Base-by-base conservation (phyloP, 2,329 filamentous ascomycete species). In the Sclerotinia minor region DNA sequence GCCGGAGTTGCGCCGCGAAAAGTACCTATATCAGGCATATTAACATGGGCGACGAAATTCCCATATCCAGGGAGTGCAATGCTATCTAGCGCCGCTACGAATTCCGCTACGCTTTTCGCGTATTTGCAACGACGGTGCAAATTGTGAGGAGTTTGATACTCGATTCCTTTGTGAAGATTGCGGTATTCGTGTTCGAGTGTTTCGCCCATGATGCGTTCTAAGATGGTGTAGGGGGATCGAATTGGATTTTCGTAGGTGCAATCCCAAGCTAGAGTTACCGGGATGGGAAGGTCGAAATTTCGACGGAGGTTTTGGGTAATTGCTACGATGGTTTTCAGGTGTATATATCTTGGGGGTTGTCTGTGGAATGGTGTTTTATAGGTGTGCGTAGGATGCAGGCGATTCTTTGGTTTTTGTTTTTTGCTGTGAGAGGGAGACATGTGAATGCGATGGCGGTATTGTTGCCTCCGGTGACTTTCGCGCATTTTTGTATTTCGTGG, bases 241-340 rank as follows among this genome's bases (percentile, higher is more conserved):
- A 61, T 61, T n/a, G 6, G n/a, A 7, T 61, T 61, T 26, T 38
- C 13, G 32, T 61, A 50, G 45, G 59, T 50, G 19, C 45, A 50
- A 19, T 61, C 59, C 26, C 29, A 61, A 8, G 26, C 59, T 17
- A 61, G n/a, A 19, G n/a, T 35, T 2, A 5, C 9, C 11, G 59
- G 59, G 6, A 61, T 50, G n/a, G 59, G 59, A 2, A 41, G 3
- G 13, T 19, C 1, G 2, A 3, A 3, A 4, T 50, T 21, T 2
- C 17, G 5, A 26, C 59, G 45, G 15, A 61, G 11, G 9, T 38
- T 38, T 3, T 61, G n/a, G 7, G 29, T 50, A 29, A 38, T 0
- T 2, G 59, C 32, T 38, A 61, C n/a, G 9, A 38, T 4, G 8
- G 21, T 11, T 1, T 38, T 38, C 5, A 61, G 24, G 4, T 11